phyloP scores from a whole-genome alignment of 805 yeast genomes.

The Zygosaccharomyces rouxii region DNA sequence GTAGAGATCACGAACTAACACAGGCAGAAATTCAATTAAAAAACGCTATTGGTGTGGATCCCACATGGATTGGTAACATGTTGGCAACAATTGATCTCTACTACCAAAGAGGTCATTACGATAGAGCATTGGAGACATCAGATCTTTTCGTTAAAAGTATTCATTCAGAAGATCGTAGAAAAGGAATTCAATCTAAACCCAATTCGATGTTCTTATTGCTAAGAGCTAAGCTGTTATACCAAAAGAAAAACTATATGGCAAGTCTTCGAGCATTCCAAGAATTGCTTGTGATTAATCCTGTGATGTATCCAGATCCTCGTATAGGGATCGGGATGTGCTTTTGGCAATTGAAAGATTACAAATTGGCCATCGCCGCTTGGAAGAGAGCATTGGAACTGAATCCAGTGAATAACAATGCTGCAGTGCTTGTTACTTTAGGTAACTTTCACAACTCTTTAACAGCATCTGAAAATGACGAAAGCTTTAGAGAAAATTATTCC shows the following conservation, averaged over 20 bases:
- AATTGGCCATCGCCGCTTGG: conserved; percentile 81
- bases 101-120: conserved; percentile 56
- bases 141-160: conserved; percentile 52
- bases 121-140: conserved; percentile 64
- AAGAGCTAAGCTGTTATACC: conserved; percentile 74
- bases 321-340: conserved; percentile 92
- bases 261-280: conserved; percentile 84
- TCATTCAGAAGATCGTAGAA: conserved; percentile 32
- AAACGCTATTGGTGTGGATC: conserved; percentile 45
- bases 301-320: conserved; percentile 84
- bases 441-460: conserved; percentile 60
- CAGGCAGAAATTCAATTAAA: conserved; percentile 45
- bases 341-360: conserved; percentile 78
- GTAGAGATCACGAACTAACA: conserved; percentile 33
- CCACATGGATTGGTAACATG: conserved; percentile 45
- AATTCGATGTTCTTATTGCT: conserved; percentile 77
- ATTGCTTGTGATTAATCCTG: conserved; percentile 69
- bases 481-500: conserved; percentile 57
- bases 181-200: conserved; percentile 44
- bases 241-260: conserved; percentile 63
- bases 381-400: conserved; percentile 66
- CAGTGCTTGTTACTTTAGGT: conserved; percentile 61
- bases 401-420: conserved; percentile 55
- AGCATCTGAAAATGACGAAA: conserved; percentile 44
- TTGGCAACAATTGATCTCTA: conserved; percentile 66